Evolutionary conservation across 164 flowering plant species (phyloP), one percentile per base, ranked within the genome.

Genomic region (Magnolia officinalis): DNA sequence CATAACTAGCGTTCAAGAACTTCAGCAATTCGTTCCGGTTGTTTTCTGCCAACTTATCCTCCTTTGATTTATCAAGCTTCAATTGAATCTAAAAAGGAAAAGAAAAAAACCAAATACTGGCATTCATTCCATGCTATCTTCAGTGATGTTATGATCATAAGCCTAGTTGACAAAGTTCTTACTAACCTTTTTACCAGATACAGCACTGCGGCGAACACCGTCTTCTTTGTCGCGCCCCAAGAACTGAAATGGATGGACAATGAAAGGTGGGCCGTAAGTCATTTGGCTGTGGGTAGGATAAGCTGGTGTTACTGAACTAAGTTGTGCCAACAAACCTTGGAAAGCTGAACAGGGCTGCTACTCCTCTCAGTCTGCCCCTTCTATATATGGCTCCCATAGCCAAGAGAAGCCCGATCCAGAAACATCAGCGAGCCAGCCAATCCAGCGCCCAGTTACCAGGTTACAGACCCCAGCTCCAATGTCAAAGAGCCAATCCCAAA

Each of bases 391-490:
- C 99, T 96, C 99, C 89, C 89, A 87, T 84, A 84, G 86, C 89
- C 96, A 90, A 75, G 84, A 88, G 76, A 84, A 86, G 81, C 82
- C 85, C 86, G 49, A 64, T 37, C 83, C 85, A 89, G 82, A 89
- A 84, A 80, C 83, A 84, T 84, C 72, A 88, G 83, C 84, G 84
- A 89, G 79, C 86, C 86, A 93, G 80, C 79, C 86, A 88, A 88
- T 78, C 85, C 87, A 83, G 84, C 72, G 67, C 70, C 88, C 88
- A 82, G 83, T 85, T 83, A 87, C 81, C 88, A 92, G 85, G 89
- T 83, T 84, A 83, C 89, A 89, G 91, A 87, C 86, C 89, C 90
- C 98, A 91, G 96, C 98, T 94, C 98, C 97, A 92, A 95, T 87
- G 88, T 89, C 89, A 74, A 89, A 91, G 96, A 91, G 94, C 98